Evolutionary conservation across 208 protist species (phyloP).

Genomic region (Leishmania braziliensis): DNA sequence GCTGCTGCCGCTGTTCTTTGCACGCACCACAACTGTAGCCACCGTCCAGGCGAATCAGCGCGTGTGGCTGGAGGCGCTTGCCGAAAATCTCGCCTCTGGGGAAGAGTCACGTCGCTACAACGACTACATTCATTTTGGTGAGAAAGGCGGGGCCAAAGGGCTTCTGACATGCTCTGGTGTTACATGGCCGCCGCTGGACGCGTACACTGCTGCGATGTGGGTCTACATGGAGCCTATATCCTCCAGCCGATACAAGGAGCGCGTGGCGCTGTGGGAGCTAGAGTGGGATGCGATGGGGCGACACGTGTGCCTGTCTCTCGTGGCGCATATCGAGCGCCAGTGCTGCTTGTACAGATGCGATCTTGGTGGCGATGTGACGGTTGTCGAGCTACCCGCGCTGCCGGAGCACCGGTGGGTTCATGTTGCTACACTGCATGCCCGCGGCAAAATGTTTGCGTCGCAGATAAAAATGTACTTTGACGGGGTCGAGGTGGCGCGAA

Average conservation of each 20-base stretch:
- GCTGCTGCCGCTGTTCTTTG: constrained; percentile 39
- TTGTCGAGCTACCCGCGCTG: constrained; percentile 53
- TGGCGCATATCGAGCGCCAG: constrained; percentile 27
- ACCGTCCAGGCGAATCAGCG: constrained; percentile 26
- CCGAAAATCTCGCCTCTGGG: not conserved
- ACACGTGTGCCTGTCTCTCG: constrained; percentile 31
- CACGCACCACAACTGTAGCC: constrained; percentile 3
- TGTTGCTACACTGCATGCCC: constrained; percentile 42
- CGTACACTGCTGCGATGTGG: constrained; percentile 52
- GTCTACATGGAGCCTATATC: constrained; percentile 38
- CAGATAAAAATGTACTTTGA: constrained; percentile 47
- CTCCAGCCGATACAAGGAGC: constrained; percentile 18
- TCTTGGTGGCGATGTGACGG: constrained; percentile 26
- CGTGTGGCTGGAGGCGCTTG: constrained; percentile 38
- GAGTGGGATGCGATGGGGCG: constrained; percentile 32
- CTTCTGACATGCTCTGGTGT: constrained; percentile 33
- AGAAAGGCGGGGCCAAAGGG: constrained; percentile 44
- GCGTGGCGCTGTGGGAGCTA: constrained; percentile 47
- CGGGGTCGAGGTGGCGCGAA: constrained; percentile 39
- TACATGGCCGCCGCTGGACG: constrained; percentile 61
- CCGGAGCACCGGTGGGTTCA: constrained; percentile 52
- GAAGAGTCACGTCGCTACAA: constrained; percentile 3
- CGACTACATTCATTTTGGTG: constrained; percentile 48
- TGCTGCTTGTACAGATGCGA: constrained; percentile 38
- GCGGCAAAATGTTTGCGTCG: constrained; percentile 40